Evolutionary conservation across 768 basidiomycete genomes (phyloP), one percentile per base, ranked within the genome.

Genomic region (Kwoniella shandongensis): DNA sequence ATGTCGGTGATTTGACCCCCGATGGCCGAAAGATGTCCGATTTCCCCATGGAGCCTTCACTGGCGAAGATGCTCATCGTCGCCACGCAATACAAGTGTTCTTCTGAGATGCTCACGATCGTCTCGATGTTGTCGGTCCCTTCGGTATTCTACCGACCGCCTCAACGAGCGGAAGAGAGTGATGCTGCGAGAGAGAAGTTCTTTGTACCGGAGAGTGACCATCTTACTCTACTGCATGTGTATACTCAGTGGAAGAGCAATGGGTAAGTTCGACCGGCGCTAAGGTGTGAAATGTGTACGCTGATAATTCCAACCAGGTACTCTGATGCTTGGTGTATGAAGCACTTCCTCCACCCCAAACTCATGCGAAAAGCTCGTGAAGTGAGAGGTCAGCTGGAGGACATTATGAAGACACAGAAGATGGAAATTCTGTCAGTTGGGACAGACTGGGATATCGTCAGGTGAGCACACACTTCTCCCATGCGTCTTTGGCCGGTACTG

Each of bases 381-480:
- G 96, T 99, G 35, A 85, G 96, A 27, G 84, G 83, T 2, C 96
- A 99, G 79, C 83, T 99, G 15, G 93, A 97, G 73, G 96, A 99
- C 71, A 98, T 99, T 76, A 97, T 97, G 92, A 94, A 96, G 72
- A 88, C 89, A 77, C 93, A 97, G 78, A 97, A 97, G 80, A 90
- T 98, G 88, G 89, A 88, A 45, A 77, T 91, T 20, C 83, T 90
- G 65, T 91, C 91, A 4, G 87, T 85, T 36, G 94, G 94, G 6
- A 97, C 93, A 0, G 92, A 98, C 73, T 98, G 91, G 78, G 96
- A 99, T 70, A 78, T 93, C 22, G 81, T 97, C 61, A 78, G 86
- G 85, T 90, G 54, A 26, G 80, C 17, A 10, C 30, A 26, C 20
- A 12, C 4, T 18, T 18, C 10, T 26, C 29, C 44, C 22, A 22